Evolutionary conservation across 2,329 filamentous ascomycete genomes (phyloP).

Genomic region (Cyphellophora europaea): DNA sequence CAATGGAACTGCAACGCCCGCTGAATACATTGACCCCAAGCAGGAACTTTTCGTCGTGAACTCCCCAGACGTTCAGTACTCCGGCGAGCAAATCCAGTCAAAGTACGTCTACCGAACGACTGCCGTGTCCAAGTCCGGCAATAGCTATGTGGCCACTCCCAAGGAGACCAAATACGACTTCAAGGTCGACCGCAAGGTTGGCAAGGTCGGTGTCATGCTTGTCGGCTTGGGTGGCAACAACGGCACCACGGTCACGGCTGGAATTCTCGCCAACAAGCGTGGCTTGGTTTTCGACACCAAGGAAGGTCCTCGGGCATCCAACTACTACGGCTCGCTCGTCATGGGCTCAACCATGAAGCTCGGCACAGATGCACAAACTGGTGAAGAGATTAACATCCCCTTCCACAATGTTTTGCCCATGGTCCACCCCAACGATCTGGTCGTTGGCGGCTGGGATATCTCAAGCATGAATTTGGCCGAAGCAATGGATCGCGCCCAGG

Average conservation of each 20-base stretch:
- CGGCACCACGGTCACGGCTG: slow-evolving; percentile 90
- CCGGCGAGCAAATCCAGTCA: slow-evolving; percentile 76
- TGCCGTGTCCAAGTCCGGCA: slow-evolving; percentile 61
- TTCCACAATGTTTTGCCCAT: slow-evolving; percentile 92
- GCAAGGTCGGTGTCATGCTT: slow-evolving; percentile 93
- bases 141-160: slow-evolving; percentile 74
- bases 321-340: slow-evolving; percentile 97
- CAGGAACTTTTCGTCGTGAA: slow-evolving; percentile 72
- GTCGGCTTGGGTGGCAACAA: slow-evolving; percentile 99
- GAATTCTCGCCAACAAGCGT: slow-evolving; percentile 90
- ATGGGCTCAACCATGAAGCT: slow-evolving; percentile 98
- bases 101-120: slow-evolving; percentile 97
- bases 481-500: slow-evolving; percentile 90
- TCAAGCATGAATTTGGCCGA: slow-evolving; percentile 79
- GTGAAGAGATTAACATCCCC: slow-evolving; percentile 87
- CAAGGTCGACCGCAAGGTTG: slow-evolving; percentile 89
- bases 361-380: slow-evolving; percentile 73
- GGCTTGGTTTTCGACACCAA: slow-evolving; percentile 86
- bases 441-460: slow-evolving; percentile 96
- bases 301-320: slow-evolving; percentile 73
- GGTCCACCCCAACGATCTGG: slow-evolving; percentile 93
- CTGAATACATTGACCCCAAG: slow-evolving; percentile 19
- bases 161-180: slow-evolving; percentile 91
- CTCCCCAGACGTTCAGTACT: slow-evolving; percentile 89
- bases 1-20: slow-evolving; percentile 30